A percentile compares a stretch with the other conserved stretches of the same genome.
These are phyloP conservation scores for Lolium multiflorum DNA, from an alignment of 176 grass and related monocot genomes.

Conservation along the genomic window DNA sequence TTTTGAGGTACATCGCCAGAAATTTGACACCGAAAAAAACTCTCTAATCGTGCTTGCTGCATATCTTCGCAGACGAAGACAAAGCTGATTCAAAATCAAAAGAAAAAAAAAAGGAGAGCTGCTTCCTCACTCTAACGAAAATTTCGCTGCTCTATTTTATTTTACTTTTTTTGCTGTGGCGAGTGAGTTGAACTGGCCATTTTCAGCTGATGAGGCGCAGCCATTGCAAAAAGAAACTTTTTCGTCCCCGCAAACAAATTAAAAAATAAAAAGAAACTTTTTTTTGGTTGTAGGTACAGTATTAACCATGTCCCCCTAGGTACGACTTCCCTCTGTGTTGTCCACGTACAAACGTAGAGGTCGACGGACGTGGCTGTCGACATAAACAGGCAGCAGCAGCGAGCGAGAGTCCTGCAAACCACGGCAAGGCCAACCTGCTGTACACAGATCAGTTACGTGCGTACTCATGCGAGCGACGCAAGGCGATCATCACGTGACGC, in stretches of 20 bases:
- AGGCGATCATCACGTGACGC: slow-evolving; percentile 1
- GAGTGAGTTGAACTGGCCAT: slow-evolving; percentile 46
- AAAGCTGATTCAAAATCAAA: too few relatives aligned
- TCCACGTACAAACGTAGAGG: neutral
- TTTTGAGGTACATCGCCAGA: too few relatives aligned
- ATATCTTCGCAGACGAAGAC: too few relatives aligned
- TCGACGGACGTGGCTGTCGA: neutral
- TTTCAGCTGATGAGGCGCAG: slow-evolving; percentile 49
- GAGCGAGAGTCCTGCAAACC: neutral
- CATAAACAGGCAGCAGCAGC: neutral
- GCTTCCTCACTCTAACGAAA: slow-evolving; percentile 57
- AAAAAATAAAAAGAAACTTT: too few relatives aligned
- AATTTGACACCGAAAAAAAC: too few relatives aligned
- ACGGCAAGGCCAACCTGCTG: neutral
- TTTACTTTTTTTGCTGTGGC: too few relatives aligned
- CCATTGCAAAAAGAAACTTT: too few relatives aligned
- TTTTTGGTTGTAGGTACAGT: neutral
- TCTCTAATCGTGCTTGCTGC: too few relatives aligned
- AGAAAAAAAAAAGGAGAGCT: neutral
- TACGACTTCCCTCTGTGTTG: neutral
- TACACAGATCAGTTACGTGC: neutral
- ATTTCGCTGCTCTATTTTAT: too few relatives aligned
- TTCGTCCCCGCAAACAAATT: too few relatives aligned
- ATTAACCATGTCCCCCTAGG: neutral
- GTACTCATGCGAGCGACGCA: neutral